Conservation (phyloP, 495 filamentous ascomycete genomes). For the Chlorociboria aeruginascens region DNA sequence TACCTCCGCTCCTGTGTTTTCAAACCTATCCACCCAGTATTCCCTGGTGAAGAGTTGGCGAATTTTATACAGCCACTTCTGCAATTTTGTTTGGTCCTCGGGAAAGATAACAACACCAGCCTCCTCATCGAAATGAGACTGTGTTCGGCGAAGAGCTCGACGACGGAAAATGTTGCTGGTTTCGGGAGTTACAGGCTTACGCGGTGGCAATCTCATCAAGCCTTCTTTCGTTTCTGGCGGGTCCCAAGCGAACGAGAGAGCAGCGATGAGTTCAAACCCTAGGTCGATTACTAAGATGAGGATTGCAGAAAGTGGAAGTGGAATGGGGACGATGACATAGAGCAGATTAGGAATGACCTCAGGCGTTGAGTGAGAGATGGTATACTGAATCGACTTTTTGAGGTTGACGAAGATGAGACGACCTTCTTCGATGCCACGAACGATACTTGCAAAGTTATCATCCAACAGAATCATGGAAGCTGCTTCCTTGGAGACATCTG, state of each 20-base stretch:
- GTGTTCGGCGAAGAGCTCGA: slow-evolving; percentile 18
- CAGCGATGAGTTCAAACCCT: slow-evolving; percentile 24
- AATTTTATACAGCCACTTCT: slow-evolving; percentile 8
- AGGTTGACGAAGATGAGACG: slow-evolving; percentile 56
- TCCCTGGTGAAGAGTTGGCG: slow-evolving; percentile 13
- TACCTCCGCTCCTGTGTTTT: slow-evolving; percentile 21
- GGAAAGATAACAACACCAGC: slow-evolving; percentile 14
- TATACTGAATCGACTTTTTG: slow-evolving; percentile 38
- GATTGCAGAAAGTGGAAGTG: slow-evolving; percentile 22
- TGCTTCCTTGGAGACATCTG: slow-evolving; percentile 80
- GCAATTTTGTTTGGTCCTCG: slow-evolving; percentile 16
- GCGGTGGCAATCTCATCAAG: slow-evolving; percentile 22
- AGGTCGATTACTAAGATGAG: slow-evolving; percentile 29
- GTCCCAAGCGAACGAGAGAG: slow-evolving; percentile 24
- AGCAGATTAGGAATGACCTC: slow-evolving; percentile 27
- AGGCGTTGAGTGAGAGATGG: slow-evolving; percentile 23
- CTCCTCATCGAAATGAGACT: slow-evolving; percentile 20
- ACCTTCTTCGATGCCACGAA: slow-evolving; percentile 51
- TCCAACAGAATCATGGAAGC: slow-evolving; percentile 64
- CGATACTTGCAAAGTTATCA: slow-evolving; percentile 77
- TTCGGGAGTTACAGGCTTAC: slow-evolving; percentile 22
- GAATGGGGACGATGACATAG: slow-evolving; percentile 27
- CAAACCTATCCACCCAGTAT: slow-evolving; percentile 22
- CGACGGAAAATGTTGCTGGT: slow-evolving; percentile 20
- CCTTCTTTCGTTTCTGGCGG: slow-evolving; percentile 16